Conservation (phyloP, 2,329 filamentous ascomycete genomes). For the Hymenoscyphus repandus region DNA sequence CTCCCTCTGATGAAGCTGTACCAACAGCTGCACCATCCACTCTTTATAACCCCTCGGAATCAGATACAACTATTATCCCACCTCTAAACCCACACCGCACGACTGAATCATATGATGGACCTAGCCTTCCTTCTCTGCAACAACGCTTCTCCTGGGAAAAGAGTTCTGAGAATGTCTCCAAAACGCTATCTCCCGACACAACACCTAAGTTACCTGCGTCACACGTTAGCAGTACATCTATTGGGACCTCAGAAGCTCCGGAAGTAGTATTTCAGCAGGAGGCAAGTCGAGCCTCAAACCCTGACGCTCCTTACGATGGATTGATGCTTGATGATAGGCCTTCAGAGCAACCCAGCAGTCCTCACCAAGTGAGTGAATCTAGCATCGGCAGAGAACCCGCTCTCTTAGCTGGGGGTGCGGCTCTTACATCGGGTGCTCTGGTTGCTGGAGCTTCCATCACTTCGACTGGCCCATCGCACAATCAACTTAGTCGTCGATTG, state of each 20-base stretch:
- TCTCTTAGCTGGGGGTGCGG: slow-evolving; percentile 12
- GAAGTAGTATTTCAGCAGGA: not conserved
- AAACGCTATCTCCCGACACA: not conserved
- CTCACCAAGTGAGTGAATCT: slow-evolving; percentile 1
- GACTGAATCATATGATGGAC: slow-evolving; percentile 8
- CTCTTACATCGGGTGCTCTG: slow-evolving; percentile 6
- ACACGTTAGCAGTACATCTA: not conserved
- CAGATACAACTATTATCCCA: slow-evolving; percentile 17
- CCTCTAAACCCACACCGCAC: slow-evolving; percentile 23
- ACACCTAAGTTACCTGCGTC: not conserved
- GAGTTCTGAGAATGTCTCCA: slow-evolving; percentile 18
- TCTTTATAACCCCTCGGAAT: slow-evolving; percentile 12
- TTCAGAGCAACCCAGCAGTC: not conserved
- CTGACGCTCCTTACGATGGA: not conserved
- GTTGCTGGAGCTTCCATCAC: slow-evolving; percentile 2
- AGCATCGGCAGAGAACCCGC: slow-evolving; percentile 15
- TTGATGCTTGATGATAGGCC: slow-evolving; percentile 5
- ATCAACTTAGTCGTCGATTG: slow-evolving; percentile 21
- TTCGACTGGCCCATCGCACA: not conserved
- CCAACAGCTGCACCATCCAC: not conserved
- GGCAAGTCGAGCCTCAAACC: not conserved
- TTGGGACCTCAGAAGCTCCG: not conserved
- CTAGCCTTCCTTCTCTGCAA: slow-evolving; percentile 13
- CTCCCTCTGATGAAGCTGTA: not conserved
- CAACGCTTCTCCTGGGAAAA: slow-evolving; percentile 29